Evolutionary conservation across 441 rosid species (phyloP), one percentile per base, ranked within the genome.

Genomic region (Corymbia calophylla): DNA sequence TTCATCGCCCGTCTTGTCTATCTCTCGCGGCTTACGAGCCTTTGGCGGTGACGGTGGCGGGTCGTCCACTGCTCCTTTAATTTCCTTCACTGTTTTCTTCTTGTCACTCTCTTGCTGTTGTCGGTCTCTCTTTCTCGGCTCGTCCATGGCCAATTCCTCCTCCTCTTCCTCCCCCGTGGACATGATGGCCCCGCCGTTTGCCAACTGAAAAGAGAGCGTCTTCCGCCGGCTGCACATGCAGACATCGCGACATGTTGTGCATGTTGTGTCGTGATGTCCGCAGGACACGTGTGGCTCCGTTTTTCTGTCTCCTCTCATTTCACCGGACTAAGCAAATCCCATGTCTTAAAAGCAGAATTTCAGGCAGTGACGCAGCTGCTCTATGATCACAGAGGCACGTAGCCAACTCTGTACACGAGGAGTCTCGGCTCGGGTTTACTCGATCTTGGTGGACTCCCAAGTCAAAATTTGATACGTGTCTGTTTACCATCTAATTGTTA

Each of bases 11-110:
- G 25, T 51, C 7, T 82, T 62, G 62, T 51, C 47, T 5, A 27
- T 86, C 86, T 8, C 60, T 21, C 86, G 80, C 9, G 29, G 82
- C 49, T 73, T 77, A 21, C 51, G 84, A 77, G 84, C 51, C 84
- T 39, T 21, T 14, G n/a, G 84, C 84, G 84, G n/a, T n/a, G 82
- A 21, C 62, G 82, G 55, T 3, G 90, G 55, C 44, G 87, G 68
- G 35, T 88, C 86, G 48, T 89, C 89, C 2, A 81, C 89, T 19
- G 77, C 91, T 35, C 90, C 90, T 90, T 88, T 90, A 19, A 87
- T 88, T 62, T 90, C 92, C 89, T 88, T 87, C 16, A 13, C 88
- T 19, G 49, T 77, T 77, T 3, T 77, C 49, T 39, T 77, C 49
- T 39, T 77, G 84, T 44, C 84, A 21, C n/a, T 12, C 84, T 73